Percentiles rank a stretch among this genome's conserved stretches.
Conservation (phyloP, 768 basidiomycete species). For the Suillus brevipes region DNA sequence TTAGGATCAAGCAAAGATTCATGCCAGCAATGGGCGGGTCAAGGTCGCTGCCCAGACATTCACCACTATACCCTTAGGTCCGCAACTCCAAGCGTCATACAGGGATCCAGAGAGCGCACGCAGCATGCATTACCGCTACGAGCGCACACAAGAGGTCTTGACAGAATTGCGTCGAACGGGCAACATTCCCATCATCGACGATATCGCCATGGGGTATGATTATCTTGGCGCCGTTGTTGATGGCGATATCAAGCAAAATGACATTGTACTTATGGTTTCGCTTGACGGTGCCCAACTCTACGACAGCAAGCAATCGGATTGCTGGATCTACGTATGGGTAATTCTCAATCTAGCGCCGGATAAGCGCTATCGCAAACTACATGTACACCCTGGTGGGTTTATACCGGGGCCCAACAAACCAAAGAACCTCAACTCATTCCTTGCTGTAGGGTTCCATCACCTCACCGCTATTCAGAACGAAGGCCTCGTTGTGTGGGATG, state of each 20-base stretch:
- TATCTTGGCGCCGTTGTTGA: constrained; percentile 21
- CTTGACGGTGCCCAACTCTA: constrained; percentile 47
- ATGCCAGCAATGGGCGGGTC: too few relatives aligned
- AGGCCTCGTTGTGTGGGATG: constrained; percentile 36
- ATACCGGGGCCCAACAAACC: constrained; percentile 37
- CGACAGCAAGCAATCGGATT: constrained; percentile 40
- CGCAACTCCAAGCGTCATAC: too few relatives aligned
- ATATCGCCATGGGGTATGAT: constrained; percentile 34
- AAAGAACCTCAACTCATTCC: constrained; percentile 33
- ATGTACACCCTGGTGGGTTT: constrained; percentile 31
- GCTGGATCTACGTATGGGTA: constrained; percentile 40
- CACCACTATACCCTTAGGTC: too few relatives aligned
- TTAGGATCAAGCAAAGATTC: too few relatives aligned
- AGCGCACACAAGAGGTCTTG: constrained; percentile 14
- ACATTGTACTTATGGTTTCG: constrained; percentile 37
- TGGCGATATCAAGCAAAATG: constrained; percentile 23
- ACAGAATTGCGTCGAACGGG: constrained; percentile 20
- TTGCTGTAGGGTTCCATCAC: constrained; percentile 36
- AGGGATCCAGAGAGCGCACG: too few relatives aligned
- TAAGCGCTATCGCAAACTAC: constrained; percentile 30
- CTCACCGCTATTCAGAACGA: constrained; percentile 32
- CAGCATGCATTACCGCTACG: too few relatives aligned
- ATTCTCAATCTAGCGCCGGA: constrained; percentile 29
- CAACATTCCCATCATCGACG: constrained; percentile 19
- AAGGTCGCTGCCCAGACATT: too few relatives aligned